Conservation (phyloP, 192 early-diverging fungal species). For the Coemansia javaensis region DNA sequence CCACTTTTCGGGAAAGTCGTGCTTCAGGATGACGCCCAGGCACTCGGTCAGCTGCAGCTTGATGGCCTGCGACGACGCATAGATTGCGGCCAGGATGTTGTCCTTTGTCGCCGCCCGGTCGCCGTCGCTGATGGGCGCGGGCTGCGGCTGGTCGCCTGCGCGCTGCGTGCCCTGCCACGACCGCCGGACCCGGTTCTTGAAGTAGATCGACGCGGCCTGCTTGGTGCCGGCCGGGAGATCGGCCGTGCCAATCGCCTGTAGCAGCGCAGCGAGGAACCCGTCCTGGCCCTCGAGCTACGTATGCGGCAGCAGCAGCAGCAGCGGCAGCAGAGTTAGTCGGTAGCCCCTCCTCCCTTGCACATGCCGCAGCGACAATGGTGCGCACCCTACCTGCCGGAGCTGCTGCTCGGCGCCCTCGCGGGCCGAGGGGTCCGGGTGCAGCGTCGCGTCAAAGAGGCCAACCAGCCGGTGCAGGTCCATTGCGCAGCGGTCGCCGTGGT, state of each 20-base stretch:
- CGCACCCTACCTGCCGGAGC: constrained; percentile 66
- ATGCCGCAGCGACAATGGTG: not conserved
- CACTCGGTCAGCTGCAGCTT: constrained; percentile 82
- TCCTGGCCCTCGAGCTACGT: constrained; percentile 48
- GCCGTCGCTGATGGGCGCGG: constrained; percentile 55
- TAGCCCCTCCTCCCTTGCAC: not conserved
- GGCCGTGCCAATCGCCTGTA: constrained; percentile 34
- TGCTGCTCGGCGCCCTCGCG: constrained; percentile 80
- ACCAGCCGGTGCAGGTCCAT: constrained; percentile 42
- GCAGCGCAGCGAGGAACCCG: constrained; percentile 40
- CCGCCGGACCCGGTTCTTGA: constrained; percentile 77
- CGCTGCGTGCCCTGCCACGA: constrained; percentile 56
- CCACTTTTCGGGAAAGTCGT: constrained; percentile 80
- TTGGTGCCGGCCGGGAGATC: constrained; percentile 35
- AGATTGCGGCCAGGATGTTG: constrained; percentile 72
- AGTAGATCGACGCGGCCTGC: constrained; percentile 68
- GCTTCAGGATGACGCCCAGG: constrained; percentile 66
- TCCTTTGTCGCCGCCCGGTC: constrained; percentile 68
- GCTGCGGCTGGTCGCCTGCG: constrained; percentile 32
- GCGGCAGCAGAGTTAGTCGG: not conserved
- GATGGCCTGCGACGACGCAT: constrained; percentile 62
- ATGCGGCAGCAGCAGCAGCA: not conserved
- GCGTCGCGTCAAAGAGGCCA: constrained; percentile 67
- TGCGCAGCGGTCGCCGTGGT: not conserved
- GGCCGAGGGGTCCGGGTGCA: constrained; percentile 70